Base-by-base conservation (phyloP, 306 rosid genomes). In the Mucuna pruriens region DNA sequence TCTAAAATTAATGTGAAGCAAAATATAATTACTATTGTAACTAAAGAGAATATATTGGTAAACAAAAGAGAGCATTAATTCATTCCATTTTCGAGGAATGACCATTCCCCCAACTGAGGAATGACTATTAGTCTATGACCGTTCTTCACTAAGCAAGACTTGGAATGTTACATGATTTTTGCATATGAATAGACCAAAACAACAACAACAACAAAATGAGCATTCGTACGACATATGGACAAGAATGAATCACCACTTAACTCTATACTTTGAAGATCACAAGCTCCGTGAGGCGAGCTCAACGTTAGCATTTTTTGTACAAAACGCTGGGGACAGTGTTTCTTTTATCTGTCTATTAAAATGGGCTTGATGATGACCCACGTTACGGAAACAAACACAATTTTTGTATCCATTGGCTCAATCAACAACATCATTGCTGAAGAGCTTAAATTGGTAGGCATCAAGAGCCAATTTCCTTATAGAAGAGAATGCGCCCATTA, bases 401-500 rank as follows among this genome's bases (percentile, higher is more conserved):
- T 9, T 46, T 13, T 13, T 61, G 33, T 31, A 31, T 20, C 36
- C 26, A 36, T 34, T 51, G 8, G 70, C 29, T 38, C 78, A 91
- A 31, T 88, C 83, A 71, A 90, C 88, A 36, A 89, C 94, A 15
- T 90, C 66, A 80, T 81, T 73, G 76, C 85, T 85, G 73, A 92
- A 92, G 38, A 92, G 91, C 83, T 90, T 84, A 54, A 89, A 92
- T 66, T 77, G 74, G 39, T 77, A 61, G 82, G 97, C 94, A 83
- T 92, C 97, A 52, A 90, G 87, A 72, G 87, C 85, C 86, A 92
- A 60, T 58, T 92, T 89, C 86, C 94, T 84, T 12, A 86, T 9
- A 29, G 97, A 92, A 63, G 97, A 88, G 86, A 90, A 87, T 4
- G 93, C 33, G 10, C 97, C 94, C 88, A 90, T 16, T 39, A 92